Percentiles rank a stretch among this genome's conserved stretches.
phyloP scores from a whole-genome alignment of 1,139 yeast species.

The Taiozyma onychis region DNA sequence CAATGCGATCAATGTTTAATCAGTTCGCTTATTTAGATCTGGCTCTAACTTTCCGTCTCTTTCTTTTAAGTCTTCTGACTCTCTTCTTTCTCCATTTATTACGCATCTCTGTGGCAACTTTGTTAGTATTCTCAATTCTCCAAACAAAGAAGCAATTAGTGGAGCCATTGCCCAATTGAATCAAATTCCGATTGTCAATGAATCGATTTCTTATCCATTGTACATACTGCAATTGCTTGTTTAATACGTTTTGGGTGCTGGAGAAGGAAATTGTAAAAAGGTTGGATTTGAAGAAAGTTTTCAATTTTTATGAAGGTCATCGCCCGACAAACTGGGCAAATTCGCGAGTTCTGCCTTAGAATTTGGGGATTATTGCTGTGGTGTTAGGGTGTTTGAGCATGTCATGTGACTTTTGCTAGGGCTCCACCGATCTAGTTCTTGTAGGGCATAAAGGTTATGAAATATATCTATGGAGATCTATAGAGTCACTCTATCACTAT shows the following conservation, averaged over 20 bases:
- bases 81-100: slow-evolving; percentile 99
- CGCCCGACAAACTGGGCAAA: neutral
- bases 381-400: slow-evolving; percentile 1
- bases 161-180: neutral
- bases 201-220: neutral
- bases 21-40: slow-evolving; percentile 87
- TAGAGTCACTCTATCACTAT: too few species aligned
- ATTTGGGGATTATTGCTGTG: neutral
- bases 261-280: slow-evolving; percentile 5
- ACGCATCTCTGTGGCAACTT: slow-evolving; percentile 48
- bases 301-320: slow-evolving; percentile 5
- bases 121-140: slow-evolving; percentile 7
- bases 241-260: slow-evolving; percentile 12
- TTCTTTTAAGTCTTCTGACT: slow-evolving; percentile 99
- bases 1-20: slow-evolving; percentile 4
- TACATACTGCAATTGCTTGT: slow-evolving; percentile 11
- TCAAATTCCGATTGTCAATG: neutral
- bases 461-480: too few species aligned
- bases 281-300: slow-evolving; percentile 3
- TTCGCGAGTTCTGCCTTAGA: neutral
- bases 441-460: neutral
- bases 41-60: slow-evolving; percentile 99
- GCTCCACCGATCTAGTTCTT: neutral
- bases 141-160: neutral
- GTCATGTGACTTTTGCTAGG: slow-evolving; percentile 2